Percentiles rank a stretch among this genome's conserved stretches.
Conservation (phyloP, 208 protist species). For the Endotrypanum monterogeii region DNA sequence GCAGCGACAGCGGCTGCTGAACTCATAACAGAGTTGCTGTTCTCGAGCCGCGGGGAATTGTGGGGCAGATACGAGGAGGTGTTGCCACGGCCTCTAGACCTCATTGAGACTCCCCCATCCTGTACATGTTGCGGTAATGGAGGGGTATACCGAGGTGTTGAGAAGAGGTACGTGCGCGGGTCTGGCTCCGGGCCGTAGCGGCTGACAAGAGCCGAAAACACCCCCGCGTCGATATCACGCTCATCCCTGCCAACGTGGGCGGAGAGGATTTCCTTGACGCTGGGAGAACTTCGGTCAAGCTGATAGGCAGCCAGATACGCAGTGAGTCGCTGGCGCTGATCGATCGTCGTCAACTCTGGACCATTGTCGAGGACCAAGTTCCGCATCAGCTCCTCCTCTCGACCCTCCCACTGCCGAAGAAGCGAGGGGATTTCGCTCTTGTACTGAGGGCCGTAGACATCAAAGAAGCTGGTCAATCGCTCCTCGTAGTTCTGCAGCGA, state of each 20-base stretch:
- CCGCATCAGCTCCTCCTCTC: slow-evolving; percentile 79
- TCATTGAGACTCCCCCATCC: background rate
- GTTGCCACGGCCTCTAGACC: background rate
- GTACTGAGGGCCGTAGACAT: slow-evolving; percentile 64
- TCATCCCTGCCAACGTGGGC: slow-evolving; percentile 10
- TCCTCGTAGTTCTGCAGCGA: slow-evolving; percentile 59
- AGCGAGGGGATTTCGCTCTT: slow-evolving; percentile 43
- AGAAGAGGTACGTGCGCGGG: slow-evolving; percentile 70
- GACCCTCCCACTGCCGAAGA: slow-evolving; percentile 66
- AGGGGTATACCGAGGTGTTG: slow-evolving; percentile 50
- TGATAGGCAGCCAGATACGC: slow-evolving; percentile 61
- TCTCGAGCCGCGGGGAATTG: background rate
- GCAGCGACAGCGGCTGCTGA: background rate
- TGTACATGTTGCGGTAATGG: background rate
- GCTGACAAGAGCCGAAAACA: slow-evolving; percentile 45
- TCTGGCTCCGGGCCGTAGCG: slow-evolving; percentile 74
- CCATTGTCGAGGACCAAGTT: slow-evolving; percentile 79
- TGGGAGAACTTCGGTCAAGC: slow-evolving; percentile 30
- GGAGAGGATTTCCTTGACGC: slow-evolving; percentile 31
- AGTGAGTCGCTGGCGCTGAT: slow-evolving; percentile 43
- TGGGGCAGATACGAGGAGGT: background rate
- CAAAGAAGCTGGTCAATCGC: slow-evolving; percentile 60
- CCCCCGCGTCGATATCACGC: slow-evolving; percentile 6
- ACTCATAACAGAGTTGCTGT: background rate
- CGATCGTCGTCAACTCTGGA: slow-evolving; percentile 61